Base-by-base conservation (phyloP, 192 early-diverging fungal species). In the Coemansia sp. region DNA sequence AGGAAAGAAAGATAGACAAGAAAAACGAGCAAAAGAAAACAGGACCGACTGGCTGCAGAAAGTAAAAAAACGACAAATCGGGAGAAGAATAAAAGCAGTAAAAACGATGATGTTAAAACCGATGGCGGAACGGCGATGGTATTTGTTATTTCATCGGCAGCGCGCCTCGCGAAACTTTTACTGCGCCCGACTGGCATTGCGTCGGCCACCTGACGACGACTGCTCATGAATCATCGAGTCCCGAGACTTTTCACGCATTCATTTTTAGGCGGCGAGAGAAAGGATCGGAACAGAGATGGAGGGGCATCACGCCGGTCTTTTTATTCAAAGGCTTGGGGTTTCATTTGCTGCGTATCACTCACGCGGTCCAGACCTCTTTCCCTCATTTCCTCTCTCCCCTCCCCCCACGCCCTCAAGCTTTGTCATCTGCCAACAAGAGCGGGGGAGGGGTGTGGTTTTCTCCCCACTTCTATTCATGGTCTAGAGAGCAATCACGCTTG, bases 351-450 rank as follows among this genome's bases (percentile, higher is more conserved):
- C 51, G 51, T 23, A 53, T 53, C 51, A 26, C 24, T 53, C 51
- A 53, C 23, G 51, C 51, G 51, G 51, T 53, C 51, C 51, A 53
- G 51, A 53, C 51, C 44, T 46, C 44, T 41, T 41, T 14, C 39
- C 39, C 39, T 41, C 14, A n/a, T n/a, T n/a, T n/a, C 51, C 44
- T 46, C 44, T n/a, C n/a, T n/a, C n/a, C n/a, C n/a, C n/a, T 45
- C 14, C 5, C 44, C 44, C 18, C 44, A 14, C 14, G 44, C 18
- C 44, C 18, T 46, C 18, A 14, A 14, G 44, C 44, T 18, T 46
- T 46, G 44, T 46, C 15, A 18, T 18, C 12, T 46, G 12, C 39
- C 9, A 14, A 14, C 12, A 14, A 14, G 12, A 14, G 39, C 9
- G 12, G 39, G 39, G 39, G 38, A 39, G 38, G 10, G 5, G 38